Evolutionary conservation across 768 basidiomycete species (phyloP).

Genomic region (Tricholoma flavovirens): DNA sequence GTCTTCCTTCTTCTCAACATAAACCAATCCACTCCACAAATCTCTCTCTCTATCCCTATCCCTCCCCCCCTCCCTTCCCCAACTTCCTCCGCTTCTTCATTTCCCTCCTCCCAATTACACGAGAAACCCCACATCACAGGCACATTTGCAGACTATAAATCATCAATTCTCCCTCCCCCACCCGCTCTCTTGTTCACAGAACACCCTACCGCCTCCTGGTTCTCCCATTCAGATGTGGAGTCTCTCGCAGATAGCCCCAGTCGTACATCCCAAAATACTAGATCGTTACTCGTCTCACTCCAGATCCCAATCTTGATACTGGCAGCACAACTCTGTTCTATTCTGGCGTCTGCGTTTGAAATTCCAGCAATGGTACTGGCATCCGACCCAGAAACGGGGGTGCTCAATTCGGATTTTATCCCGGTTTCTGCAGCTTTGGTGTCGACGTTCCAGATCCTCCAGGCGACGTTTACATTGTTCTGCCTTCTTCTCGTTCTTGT

Average conservation of each 20-base stretch:
- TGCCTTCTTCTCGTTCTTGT: background rate
- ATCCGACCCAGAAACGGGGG: background rate
- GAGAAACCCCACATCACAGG: background rate
- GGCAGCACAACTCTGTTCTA: background rate
- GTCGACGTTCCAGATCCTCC: background rate
- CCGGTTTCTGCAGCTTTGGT: background rate
- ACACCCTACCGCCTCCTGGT: background rate
- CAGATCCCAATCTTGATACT: background rate
- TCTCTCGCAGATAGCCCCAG: background rate
- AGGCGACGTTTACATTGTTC: background rate
- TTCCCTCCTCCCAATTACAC: background rate
- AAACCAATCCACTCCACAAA: background rate
- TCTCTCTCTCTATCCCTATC: background rate
- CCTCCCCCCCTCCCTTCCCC: background rate
- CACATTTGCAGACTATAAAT: background rate
- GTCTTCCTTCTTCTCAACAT: background rate
- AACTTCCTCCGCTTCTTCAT: background rate
- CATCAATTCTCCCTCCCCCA: background rate
- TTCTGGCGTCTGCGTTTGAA: background rate
- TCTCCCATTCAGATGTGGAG: background rate
- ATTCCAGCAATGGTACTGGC: background rate
- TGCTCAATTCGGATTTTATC: no score
- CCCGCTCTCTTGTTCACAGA: background rate
- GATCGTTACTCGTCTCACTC: background rate
- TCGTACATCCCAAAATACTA: no score